Conservation (phyloP, 352 stramenopile genomes). For the Phytophthora tubulina region DNA sequence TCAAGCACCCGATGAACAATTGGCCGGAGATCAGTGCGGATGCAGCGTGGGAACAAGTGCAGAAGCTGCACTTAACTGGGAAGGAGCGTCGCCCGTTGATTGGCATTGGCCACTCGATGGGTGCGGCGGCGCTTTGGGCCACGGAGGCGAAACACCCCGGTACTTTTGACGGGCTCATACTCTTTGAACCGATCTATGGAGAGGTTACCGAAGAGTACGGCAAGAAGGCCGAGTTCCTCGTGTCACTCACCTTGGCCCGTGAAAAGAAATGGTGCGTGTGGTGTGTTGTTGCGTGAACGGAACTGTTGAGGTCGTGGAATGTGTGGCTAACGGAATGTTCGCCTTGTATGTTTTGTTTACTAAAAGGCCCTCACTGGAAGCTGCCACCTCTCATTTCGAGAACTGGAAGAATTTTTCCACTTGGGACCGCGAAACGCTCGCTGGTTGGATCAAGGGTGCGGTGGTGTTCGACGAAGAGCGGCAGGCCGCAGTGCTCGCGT, state of each 20-base stretch:
- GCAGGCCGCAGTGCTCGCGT: conserved; percentile 33
- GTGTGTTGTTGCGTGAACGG: neutral
- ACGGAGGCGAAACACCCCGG: conserved; percentile 50
- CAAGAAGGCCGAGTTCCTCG: conserved; percentile 45
- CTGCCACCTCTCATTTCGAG: conserved; percentile 39
- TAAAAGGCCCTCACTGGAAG: conserved; percentile 34
- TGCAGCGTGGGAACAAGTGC: conserved; percentile 28
- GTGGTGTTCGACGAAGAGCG: conserved; percentile 47
- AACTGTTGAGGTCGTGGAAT: neutral
- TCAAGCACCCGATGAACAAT: conserved; percentile 39
- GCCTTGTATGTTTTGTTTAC: conserved; percentile 1
- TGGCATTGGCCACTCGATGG: conserved; percentile 59
- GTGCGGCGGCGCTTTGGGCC: conserved; percentile 48
- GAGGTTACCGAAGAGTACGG: conserved; percentile 21
- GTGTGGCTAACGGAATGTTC: neutral
- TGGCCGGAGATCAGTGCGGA: conserved; percentile 33
- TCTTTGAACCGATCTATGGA: conserved; percentile 61
- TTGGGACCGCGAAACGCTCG: conserved; percentile 54
- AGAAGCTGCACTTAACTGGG: conserved; percentile 19
- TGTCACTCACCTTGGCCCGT: conserved; percentile 44
- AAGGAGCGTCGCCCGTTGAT: conserved; percentile 31
- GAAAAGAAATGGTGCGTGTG: conserved; percentile 48
- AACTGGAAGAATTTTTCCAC: conserved; percentile 48
- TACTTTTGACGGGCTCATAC: conserved; percentile 55
- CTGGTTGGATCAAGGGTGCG: conserved; percentile 45